Conservation (phyloP, 176 grass and related monocot genomes). For the Oryza punctata region DNA sequence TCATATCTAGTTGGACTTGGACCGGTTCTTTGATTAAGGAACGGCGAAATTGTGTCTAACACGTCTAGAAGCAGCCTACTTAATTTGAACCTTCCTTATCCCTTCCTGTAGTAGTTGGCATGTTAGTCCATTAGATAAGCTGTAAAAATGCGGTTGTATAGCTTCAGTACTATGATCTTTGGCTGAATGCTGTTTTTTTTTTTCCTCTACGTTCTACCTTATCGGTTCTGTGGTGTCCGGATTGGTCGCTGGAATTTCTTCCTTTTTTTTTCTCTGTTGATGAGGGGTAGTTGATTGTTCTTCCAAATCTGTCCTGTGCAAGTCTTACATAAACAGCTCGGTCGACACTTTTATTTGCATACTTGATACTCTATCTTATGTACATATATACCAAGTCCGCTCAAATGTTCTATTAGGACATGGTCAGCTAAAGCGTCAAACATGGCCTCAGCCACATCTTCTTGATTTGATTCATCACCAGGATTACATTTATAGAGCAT, state of each 20-base stretch:
- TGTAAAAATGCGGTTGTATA: background rate
- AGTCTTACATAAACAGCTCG: too few species aligned
- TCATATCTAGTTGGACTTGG: background rate
- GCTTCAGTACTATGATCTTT: background rate
- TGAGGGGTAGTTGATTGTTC: background rate
- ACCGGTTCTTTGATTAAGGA: background rate
- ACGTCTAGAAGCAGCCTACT: background rate
- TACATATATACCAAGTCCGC: background rate
- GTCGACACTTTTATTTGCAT: background rate
- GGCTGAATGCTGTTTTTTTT: background rate
- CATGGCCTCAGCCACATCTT: background rate
- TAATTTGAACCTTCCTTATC: background rate
- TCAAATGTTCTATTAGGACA: background rate
- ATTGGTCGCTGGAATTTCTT: background rate
- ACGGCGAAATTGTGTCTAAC: background rate
- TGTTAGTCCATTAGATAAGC: background rate
- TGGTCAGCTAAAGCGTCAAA: background rate
- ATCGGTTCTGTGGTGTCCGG: background rate
- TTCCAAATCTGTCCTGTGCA: too few species aligned
- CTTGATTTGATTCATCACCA: background rate
- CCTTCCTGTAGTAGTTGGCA: background rate
- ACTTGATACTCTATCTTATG: too few species aligned
- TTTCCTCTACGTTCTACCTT: background rate
- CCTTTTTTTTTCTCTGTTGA: background rate
- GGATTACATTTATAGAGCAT: background rate